Conservation (phyloP, 2,329 filamentous ascomycete species). For the Penicillium sclerotiorum region DNA sequence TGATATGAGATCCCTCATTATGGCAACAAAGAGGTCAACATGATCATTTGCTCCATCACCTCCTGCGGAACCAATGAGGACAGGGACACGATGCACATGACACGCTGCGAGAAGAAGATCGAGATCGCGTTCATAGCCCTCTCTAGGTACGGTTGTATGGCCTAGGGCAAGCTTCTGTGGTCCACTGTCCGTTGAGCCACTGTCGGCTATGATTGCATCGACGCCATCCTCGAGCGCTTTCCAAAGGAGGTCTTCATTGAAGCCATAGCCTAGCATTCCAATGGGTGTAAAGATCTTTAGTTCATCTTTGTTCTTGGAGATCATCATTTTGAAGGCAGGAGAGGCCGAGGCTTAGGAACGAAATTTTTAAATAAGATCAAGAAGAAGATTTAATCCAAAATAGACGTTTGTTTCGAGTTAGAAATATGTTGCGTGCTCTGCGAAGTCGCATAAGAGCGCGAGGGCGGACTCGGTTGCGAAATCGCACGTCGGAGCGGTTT, state of each 20-base stretch:
- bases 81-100: constrained; percentile 37
- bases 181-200: constrained; percentile 35
- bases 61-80: constrained; percentile 51
- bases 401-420: too few relatives aligned
- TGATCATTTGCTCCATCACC: constrained; percentile 53
- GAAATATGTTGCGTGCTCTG: too few relatives aligned
- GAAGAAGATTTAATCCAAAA: too few relatives aligned
- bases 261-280: constrained; percentile 56
- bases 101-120: constrained; percentile 41
- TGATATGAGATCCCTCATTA: constrained; percentile 21
- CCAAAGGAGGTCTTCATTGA: constrained; percentile 47
- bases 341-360: too few relatives aligned
- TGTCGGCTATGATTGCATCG: constrained; percentile 34
- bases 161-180: constrained; percentile 31
- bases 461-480: too few relatives aligned
- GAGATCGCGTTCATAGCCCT: constrained; percentile 49
- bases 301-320: too few relatives aligned
- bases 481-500: too few relatives aligned
- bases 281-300: constrained; percentile 46
- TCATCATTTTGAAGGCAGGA: too few relatives aligned
- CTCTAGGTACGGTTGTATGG: constrained; percentile 44
- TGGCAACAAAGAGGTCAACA: constrained; percentile 40
- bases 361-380: too few relatives aligned
- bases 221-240: constrained; percentile 39
- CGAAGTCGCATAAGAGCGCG: too few relatives aligned